Evolutionary conservation across 2,329 filamentous ascomycete species (phyloP).

Genomic region (Mycosphaerella arachidis): DNA sequence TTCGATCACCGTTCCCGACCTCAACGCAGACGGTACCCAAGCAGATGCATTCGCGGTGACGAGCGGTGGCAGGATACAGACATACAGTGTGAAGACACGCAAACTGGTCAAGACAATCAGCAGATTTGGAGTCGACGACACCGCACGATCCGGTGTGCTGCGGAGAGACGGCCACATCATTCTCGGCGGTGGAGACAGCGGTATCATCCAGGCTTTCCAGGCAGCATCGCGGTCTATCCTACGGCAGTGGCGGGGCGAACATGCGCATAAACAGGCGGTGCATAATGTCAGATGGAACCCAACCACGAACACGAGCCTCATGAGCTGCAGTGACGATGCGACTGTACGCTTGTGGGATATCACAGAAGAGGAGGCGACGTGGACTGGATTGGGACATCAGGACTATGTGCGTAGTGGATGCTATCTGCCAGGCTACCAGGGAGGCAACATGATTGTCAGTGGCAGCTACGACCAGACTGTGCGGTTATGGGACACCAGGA

Average conservation of each 20-base stretch:
- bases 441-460: constrained; percentile 67
- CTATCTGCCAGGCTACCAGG: constrained; percentile 70
- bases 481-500: constrained; percentile 84
- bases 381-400: constrained; percentile 77
- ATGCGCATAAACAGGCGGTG: constrained; percentile 76
- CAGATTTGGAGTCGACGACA: constrained; percentile 72
- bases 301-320: constrained; percentile 69
- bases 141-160: constrained; percentile 84
- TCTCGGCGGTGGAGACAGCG: constrained; percentile 85
- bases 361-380: constrained; percentile 69
- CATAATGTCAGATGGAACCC: constrained; percentile 93
- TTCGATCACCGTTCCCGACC: constrained; percentile 59
- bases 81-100: constrained; percentile 87
- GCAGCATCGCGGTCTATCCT: constrained; percentile 83
- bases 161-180: constrained; percentile 83
- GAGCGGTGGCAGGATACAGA: constrained; percentile 86
- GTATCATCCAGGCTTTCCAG: constrained; percentile 93
- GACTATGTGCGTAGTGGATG: constrained; percentile 88
- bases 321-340: constrained; percentile 87
- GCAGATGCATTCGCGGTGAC: constrained; percentile 83
- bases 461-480: constrained; percentile 95
- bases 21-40: constrained; percentile 33
- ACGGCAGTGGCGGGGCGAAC: constrained; percentile 72
- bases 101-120: constrained; percentile 93
- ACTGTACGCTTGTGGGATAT: constrained; percentile 94